phyloP scores from a whole-genome alignment of 306 rosid genomes.

The Calophaca sinica region DNA sequence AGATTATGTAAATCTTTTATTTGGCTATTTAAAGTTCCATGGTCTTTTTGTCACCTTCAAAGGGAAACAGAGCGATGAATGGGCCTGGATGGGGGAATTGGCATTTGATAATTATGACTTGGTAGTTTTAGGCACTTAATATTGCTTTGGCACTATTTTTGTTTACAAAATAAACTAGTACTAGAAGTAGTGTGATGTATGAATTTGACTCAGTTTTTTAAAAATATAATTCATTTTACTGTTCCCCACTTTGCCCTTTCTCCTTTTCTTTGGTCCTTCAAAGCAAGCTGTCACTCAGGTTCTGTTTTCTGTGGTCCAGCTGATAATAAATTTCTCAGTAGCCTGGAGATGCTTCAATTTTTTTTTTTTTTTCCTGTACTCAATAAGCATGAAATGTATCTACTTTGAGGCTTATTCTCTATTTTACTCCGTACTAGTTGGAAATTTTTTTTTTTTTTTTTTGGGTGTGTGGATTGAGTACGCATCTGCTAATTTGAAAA shows the following conservation, averaged over 20 bases:
- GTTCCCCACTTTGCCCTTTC: not conserved
- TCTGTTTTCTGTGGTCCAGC: constrained; percentile 24
- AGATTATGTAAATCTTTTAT: not conserved
- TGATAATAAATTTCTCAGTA: constrained; percentile 27
- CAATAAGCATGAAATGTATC: constrained; percentile 18
- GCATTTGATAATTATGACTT: constrained; percentile 1
- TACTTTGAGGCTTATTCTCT: not conserved
- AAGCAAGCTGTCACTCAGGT: constrained; percentile 20
- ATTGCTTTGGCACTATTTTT: not conserved
- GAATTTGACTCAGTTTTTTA: constrained; percentile 22
- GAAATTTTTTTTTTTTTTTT: too few relatives aligned
- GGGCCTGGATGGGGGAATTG: not conserved
- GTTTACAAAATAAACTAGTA: constrained; percentile 15
- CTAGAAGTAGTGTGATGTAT: not conserved
- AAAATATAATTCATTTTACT: not conserved
- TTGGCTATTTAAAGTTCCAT: not conserved
- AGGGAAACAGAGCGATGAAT: constrained; percentile 20
- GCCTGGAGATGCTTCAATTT: constrained; percentile 14
- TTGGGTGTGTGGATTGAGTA: constrained; percentile 25
- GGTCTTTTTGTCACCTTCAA: not conserved
- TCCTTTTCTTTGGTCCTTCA: not conserved
- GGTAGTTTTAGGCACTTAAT: constrained; percentile 1
- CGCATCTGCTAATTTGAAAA: constrained; percentile 33
- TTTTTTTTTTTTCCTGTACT: constrained; percentile 7
- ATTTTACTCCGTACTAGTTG: constrained; percentile 18